Percentiles rank a stretch among this genome's conserved stretches.
phyloP scores from a whole-genome alignment of 2,329 filamentous ascomycete species.

The Dactylonectria macrodidyma region DNA sequence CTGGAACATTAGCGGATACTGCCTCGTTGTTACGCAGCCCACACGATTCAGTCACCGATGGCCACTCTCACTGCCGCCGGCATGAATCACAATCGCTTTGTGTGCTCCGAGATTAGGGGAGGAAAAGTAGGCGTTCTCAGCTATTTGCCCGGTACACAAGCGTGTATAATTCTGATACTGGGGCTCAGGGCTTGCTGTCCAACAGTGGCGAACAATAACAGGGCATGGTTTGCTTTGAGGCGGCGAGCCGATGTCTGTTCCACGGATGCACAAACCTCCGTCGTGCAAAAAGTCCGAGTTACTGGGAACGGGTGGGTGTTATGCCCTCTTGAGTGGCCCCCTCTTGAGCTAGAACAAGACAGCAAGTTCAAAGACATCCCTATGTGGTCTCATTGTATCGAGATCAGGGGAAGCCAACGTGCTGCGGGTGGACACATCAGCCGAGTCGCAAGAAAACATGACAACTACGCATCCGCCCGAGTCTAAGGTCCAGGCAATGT shows the following conservation, averaged over 20 bases:
- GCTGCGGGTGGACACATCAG: slow-evolving; percentile 33
- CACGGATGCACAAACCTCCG: not conserved
- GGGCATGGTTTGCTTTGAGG: not conserved
- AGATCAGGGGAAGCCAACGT: not conserved
- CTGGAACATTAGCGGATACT: not conserved
- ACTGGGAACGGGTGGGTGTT: slow-evolving; percentile 9
- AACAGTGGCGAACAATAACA: not conserved
- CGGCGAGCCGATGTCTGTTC: not conserved
- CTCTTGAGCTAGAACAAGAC: not conserved
- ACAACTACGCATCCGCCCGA: slow-evolving; percentile 14
- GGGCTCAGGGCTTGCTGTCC: slow-evolving; percentile 1
- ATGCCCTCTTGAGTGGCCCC: not conserved
- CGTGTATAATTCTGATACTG: not conserved
- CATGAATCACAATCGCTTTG: slow-evolving; percentile 26
- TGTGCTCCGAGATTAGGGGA: not conserved
- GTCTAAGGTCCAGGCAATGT: slow-evolving; percentile 22
- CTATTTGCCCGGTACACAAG: not conserved
- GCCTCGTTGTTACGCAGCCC: not conserved
- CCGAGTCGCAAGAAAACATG: slow-evolving; percentile 29
- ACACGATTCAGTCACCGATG: slow-evolving; percentile 6
- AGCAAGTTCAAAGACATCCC: not conserved
- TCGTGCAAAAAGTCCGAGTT: slow-evolving; percentile 26
- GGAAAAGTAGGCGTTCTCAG: not conserved
- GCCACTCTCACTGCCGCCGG: slow-evolving; percentile 15
- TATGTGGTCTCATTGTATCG: not conserved